phyloP scores from a whole-genome alignment of 768 basidiomycete genomes.

The Boletus edulis region DNA sequence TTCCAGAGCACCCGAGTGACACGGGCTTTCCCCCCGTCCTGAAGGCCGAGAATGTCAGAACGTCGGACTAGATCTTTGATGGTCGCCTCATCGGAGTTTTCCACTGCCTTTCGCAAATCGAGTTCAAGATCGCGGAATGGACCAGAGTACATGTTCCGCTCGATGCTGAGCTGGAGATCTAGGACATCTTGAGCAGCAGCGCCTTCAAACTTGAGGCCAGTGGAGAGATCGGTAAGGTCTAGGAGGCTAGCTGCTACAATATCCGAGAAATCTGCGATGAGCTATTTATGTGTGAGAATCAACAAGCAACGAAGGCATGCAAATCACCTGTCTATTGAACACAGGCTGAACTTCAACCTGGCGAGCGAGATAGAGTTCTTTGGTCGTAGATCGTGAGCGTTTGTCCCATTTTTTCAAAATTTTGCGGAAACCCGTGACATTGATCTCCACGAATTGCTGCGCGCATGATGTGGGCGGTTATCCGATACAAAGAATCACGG shows the following conservation, averaged over 20 bases:
- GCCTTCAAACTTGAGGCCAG: conserved; percentile 76
- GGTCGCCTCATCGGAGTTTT: conserved; percentile 53
- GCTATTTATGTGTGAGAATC: conserved; percentile 41
- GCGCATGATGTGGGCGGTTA: conserved; percentile 15
- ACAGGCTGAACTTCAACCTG: conserved; percentile 99
- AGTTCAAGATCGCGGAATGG: conserved; percentile 88
- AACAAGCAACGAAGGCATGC: not conserved
- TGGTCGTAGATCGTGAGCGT: conserved; percentile 90
- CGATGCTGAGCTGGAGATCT: conserved; percentile 65
- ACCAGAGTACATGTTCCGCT: conserved; percentile 59
- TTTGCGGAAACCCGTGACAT: conserved; percentile 94
- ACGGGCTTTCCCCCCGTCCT: conserved; percentile 58
- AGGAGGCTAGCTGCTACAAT: conserved; percentile 83
- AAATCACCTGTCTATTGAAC: conserved; percentile 87
- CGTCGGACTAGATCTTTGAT: conserved; percentile 69
- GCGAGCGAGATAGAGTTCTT: conserved; percentile 91
- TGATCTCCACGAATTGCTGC: conserved; percentile 96
- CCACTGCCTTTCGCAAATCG: conserved; percentile 77
- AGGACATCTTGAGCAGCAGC: conserved; percentile 74
- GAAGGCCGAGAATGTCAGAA: conserved; percentile 63
- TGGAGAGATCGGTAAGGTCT: conserved; percentile 73
- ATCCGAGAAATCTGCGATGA: conserved; percentile 93
- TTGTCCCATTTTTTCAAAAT: conserved; percentile 99
- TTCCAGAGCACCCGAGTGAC: conserved; percentile 96
- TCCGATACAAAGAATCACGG: conserved; percentile 8